phyloP scores from a whole-genome alignment of 345 rosid genomes.

The Carallia pectinifolia region DNA sequence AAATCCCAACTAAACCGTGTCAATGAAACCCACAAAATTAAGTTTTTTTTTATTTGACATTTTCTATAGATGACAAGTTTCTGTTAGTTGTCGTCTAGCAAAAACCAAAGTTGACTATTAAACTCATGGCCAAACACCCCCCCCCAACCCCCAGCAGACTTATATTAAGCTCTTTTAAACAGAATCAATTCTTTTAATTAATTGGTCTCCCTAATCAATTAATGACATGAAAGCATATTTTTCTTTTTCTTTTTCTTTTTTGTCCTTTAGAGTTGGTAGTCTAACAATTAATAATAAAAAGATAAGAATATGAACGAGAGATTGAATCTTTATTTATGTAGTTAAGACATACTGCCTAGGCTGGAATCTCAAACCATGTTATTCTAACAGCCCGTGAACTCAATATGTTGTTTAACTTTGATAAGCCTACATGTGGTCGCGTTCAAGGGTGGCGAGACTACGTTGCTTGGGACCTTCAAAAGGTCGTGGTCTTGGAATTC shows the following conservation, averaged over 20 bases:
- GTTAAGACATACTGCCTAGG: too few relatives aligned
- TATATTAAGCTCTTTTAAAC: too few relatives aligned
- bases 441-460: too few relatives aligned
- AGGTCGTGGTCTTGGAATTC: neutral
- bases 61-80: slow-evolving; percentile 10
- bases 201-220: too few relatives aligned
- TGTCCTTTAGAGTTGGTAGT: too few relatives aligned
- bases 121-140: neutral
- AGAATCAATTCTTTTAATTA: too few relatives aligned
- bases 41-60: neutral
- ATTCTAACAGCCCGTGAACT: neutral
- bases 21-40: neutral
- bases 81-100: neutral
- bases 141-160: too few relatives aligned
- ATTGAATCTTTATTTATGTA: too few relatives aligned
- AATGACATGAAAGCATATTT: neutral
- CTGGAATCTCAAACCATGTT: neutral
- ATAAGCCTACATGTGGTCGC: too few relatives aligned
- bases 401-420: neutral
- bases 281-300: too few relatives aligned
- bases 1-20: slow-evolving; percentile 12
- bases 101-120: neutral
- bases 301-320: too few relatives aligned
- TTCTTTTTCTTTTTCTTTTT: neutral
- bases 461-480: slow-evolving; percentile 1